Evolutionary conservation across 2,329 filamentous ascomycete species (phyloP).

Genomic region (Fusarium poae): DNA sequence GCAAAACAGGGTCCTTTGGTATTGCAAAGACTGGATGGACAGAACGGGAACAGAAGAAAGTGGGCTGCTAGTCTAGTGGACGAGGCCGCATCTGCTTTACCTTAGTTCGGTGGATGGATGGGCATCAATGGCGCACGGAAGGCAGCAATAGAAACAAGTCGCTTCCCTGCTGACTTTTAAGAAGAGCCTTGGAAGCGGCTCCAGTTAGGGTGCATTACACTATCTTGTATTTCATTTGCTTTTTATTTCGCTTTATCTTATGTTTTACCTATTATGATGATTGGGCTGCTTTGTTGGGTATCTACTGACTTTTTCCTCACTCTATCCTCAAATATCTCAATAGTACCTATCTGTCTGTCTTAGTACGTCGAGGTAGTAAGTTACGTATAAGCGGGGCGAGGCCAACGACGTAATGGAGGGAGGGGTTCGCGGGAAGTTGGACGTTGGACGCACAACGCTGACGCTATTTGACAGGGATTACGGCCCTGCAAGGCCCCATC

Average conservation of each 20-base stretch:
- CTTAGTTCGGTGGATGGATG: slow-evolving; percentile 35
- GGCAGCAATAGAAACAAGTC: slow-evolving; percentile 37
- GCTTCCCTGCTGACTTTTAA: slow-evolving; percentile 26
- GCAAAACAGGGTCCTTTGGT: slow-evolving; percentile 44
- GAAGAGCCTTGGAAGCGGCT: background rate
- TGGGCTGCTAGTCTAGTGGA: slow-evolving; percentile 26
- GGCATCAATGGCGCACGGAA: slow-evolving; percentile 41
- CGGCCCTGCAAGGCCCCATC: slow-evolving; percentile 23
- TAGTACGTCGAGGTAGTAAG: background rate
- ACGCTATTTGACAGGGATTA: slow-evolving; percentile 43
- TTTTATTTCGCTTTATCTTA: background rate
- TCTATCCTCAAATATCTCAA: background rate
- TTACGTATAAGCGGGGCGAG: slow-evolving; percentile 28
- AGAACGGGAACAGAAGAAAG: slow-evolving; percentile 18
- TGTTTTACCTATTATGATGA: slow-evolving; percentile 2
- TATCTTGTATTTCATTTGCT: background rate
- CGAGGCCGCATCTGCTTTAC: slow-evolving; percentile 20
- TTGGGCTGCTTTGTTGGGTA: slow-evolving; percentile 11
- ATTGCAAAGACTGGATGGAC: slow-evolving; percentile 17
- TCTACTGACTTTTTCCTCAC: background rate
- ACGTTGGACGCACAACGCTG: slow-evolving; percentile 37
- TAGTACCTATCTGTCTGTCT: background rate
- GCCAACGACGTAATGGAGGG: slow-evolving; percentile 48
- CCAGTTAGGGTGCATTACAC: background rate
- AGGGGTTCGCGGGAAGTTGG: slow-evolving; percentile 38